phyloP scores from a whole-genome alignment of 208 protist species.

The Crithidia expoeki region DNA sequence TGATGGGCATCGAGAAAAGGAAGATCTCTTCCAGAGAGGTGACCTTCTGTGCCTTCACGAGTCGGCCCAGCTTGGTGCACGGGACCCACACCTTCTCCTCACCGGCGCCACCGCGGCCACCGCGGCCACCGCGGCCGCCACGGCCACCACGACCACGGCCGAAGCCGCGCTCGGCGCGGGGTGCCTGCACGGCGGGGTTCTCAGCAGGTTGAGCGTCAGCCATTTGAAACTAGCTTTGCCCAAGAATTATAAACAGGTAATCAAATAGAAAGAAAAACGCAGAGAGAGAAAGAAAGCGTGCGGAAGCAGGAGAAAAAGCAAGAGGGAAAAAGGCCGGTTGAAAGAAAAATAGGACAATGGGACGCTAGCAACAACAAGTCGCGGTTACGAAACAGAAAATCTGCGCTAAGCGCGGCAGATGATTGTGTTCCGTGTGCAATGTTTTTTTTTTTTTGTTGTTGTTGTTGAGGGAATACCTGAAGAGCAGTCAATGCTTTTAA shows the following conservation, averaged over 20 bases:
- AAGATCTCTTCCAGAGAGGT: slow-evolving; percentile 99
- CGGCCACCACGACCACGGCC: slow-evolving; percentile 59
- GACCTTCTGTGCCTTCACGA: slow-evolving; percentile 97
- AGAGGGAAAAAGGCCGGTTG: too few relatives aligned
- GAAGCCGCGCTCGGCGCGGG: slow-evolving; percentile 67
- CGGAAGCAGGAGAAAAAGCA: background rate
- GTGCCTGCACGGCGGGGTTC: slow-evolving; percentile 37
- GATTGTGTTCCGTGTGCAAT: too few relatives aligned
- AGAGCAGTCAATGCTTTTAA: too few relatives aligned
- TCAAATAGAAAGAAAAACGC: background rate
- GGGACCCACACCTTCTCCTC: slow-evolving; percentile 97
- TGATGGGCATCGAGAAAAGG: slow-evolving; percentile 99
- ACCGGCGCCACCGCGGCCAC: too few relatives aligned
- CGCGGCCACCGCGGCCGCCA: too few relatives aligned
- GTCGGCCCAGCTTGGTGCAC: slow-evolving; percentile 99
- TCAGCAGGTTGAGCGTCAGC: slow-evolving; percentile 68
- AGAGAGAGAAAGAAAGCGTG: slow-evolving; percentile 4
- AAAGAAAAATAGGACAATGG: too few relatives aligned
- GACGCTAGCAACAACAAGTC: too few relatives aligned
- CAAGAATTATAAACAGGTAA: background rate
- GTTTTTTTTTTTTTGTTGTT: too few relatives aligned
- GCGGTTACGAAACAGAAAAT: too few relatives aligned
- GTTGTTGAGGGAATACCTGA: too few relatives aligned
- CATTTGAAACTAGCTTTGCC: slow-evolving; percentile 47
- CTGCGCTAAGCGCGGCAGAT: too few relatives aligned